Evolutionary conservation across 768 basidiomycete genomes (phyloP).

Genomic region (Mycena vulgaris): DNA sequence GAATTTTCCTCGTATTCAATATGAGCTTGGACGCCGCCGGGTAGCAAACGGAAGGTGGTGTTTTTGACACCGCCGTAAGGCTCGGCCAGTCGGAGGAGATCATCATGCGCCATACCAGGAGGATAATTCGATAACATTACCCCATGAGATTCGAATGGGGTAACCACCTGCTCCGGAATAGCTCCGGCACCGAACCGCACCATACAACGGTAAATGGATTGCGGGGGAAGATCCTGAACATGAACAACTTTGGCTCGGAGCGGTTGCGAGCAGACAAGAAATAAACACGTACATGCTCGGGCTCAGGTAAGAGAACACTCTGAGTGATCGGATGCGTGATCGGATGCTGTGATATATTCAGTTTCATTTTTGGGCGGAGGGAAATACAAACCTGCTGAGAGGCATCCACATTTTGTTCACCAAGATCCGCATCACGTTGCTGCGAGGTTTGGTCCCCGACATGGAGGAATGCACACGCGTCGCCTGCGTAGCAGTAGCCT

Average conservation of each 20-base stretch:
- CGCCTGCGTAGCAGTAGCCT: conserved; percentile 24
- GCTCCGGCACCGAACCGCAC: conserved; percentile 27
- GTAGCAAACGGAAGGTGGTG: conserved; percentile 22
- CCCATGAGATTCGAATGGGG: conserved; percentile 21
- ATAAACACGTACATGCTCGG: conserved; percentile 11
- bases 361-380: too few relatives aligned
- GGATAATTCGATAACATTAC: conserved; percentile 24
- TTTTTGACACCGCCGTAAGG: conserved; percentile 28
- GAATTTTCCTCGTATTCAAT: conserved; percentile 25
- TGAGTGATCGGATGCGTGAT: not conserved
- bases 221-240: conserved; percentile 15
- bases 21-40: conserved; percentile 22
- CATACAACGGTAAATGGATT: conserved; percentile 15
- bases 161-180: conserved; percentile 22
- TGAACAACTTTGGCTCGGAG: not conserved
- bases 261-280: not conserved
- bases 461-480: conserved; percentile 16
- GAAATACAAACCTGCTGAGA: conserved; percentile 6
- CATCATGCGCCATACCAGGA: conserved; percentile 25
- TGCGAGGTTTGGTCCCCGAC: not conserved
- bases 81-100: conserved; percentile 10
- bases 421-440: not conserved
- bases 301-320: not conserved
- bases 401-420: not conserved
- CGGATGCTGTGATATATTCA: not conserved